These are phyloP conservation scores for Trichoderma sp. DNA, from an alignment of 2,329 filamentous ascomycete genomes.

Conservation along the genomic window DNA sequence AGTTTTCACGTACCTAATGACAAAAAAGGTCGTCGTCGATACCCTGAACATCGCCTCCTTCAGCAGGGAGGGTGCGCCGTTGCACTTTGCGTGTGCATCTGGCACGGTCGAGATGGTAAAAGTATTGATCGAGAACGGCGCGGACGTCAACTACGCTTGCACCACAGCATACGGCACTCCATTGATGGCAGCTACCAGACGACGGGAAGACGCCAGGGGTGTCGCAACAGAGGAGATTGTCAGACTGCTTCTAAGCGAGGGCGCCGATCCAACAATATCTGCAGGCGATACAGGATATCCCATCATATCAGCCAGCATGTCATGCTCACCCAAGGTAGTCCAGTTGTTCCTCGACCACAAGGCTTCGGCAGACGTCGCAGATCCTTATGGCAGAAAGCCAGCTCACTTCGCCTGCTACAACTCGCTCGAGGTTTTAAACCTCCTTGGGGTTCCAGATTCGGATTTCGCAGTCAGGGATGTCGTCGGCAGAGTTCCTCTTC, in stretches of 20 bases:
- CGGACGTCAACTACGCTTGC: background rate
- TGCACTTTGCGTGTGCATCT: background rate
- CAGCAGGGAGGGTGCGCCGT: background rate
- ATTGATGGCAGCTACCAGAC: background rate
- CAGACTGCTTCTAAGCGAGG: background rate
- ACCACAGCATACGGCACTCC: background rate
- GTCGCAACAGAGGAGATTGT: background rate
- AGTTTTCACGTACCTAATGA: background rate
- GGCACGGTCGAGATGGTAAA: background rate
- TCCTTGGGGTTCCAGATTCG: background rate
- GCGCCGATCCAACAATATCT: background rate
- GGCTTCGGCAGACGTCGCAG: background rate
- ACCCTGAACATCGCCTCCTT: background rate
- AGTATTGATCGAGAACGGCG: background rate
- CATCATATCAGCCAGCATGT: slow-evolving; percentile 2
- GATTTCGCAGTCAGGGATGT: background rate
- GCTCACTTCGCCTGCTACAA: slow-evolving; percentile 1
- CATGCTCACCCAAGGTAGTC: background rate
- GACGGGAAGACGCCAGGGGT: background rate
- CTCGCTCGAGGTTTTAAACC: background rate
- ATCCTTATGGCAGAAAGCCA: background rate
- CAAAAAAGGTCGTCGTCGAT: background rate
- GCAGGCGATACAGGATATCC: background rate
- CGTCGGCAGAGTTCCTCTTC: slow-evolving; percentile 1
- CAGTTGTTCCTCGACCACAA: background rate